Percentiles rank a stretch among this genome's conserved stretches.
Evolutionary conservation across 306 rosid species (phyloP).

Genomic region (Cucurbita ficifolia): DNA sequence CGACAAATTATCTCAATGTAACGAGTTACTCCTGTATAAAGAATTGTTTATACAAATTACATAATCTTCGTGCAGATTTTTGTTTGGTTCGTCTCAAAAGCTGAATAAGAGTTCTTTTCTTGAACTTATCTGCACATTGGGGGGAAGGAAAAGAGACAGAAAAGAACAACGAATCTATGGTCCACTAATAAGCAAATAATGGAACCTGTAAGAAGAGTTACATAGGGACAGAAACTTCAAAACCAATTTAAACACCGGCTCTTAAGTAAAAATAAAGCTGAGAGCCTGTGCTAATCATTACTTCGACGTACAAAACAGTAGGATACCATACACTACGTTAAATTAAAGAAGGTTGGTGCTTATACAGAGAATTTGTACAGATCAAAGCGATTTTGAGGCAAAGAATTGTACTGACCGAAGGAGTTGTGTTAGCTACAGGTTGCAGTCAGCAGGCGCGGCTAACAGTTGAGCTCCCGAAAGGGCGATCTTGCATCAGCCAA

Average conservation of each 20-base stretch:
- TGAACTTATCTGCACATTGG: not conserved
- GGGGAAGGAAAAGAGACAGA: not conserved
- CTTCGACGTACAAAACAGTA: not conserved
- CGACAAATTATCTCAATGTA: not conserved
- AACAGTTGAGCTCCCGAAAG: conserved; percentile 45
- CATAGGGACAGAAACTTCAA: not conserved
- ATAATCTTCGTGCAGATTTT: not conserved
- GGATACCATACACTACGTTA: not conserved
- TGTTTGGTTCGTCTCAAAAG: not conserved
- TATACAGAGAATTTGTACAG: not conserved
- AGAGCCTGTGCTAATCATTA: not conserved
- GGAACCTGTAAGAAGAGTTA: not conserved
- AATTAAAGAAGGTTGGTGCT: not conserved
- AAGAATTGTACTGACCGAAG: no score
- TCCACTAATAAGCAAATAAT: not conserved
- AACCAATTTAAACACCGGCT: not conserved
- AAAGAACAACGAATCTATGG: not conserved
- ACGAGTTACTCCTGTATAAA: not conserved
- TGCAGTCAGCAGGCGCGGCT: conserved; percentile 4
- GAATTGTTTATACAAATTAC: not conserved
- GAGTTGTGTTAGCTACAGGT: not conserved
- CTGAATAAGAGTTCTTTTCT: not conserved
- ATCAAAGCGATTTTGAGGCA: not conserved
- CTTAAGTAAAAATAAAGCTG: not conserved
- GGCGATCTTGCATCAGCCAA: conserved; percentile 36